Percentiles rank a stretch among this genome's conserved stretches.
These are phyloP conservation scores for Fagus crenata DNA, from an alignment of 306 rosid genomes.

Conservation along the genomic window DNA sequence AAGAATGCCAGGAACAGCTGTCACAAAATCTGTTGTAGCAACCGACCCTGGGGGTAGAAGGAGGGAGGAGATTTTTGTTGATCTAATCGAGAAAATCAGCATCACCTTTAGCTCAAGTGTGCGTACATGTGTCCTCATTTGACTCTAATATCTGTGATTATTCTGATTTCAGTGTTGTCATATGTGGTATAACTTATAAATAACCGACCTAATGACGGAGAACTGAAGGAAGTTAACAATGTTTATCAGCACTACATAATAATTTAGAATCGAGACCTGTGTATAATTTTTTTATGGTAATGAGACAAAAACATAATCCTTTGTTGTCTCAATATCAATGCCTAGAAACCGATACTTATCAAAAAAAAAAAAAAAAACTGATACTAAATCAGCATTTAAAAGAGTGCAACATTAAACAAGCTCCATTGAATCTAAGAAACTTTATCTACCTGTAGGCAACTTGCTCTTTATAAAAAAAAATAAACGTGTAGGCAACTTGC, in stretches of 20 bases:
- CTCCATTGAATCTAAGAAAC: conserved; percentile 17
- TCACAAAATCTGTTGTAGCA: conserved; percentile 84
- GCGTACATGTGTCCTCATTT: conserved; percentile 38
- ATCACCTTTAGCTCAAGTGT: conserved; percentile 87
- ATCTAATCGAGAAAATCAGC: conserved; percentile 92
- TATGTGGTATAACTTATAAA: conserved; percentile 21
- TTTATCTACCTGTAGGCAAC: background rate
- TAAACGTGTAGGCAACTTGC: background rate
- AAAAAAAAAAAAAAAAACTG: background rate
- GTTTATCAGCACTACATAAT: conserved; percentile 2
- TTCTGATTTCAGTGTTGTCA: conserved; percentile 16
- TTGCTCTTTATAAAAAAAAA: conserved; percentile 9
- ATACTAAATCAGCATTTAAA: conserved; percentile 5
- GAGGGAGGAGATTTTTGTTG: conserved; percentile 93
- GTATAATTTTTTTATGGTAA: conserved; percentile 24
- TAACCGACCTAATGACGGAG: background rate
- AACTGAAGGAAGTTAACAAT: background rate
- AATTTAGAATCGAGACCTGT: conserved; percentile 15
- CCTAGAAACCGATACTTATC: conserved; percentile 3
- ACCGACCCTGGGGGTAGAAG: conserved; percentile 76
- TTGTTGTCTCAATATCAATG: conserved; percentile 17
- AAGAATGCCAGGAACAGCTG: conserved; percentile 90
- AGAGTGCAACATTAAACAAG: background rate
- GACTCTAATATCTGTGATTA: conserved; percentile 19
- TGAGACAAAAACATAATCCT: conserved; percentile 14